Conservation (phyloP, 202 grass and related monocot genomes). For the Brachypodium distachyon region DNA sequence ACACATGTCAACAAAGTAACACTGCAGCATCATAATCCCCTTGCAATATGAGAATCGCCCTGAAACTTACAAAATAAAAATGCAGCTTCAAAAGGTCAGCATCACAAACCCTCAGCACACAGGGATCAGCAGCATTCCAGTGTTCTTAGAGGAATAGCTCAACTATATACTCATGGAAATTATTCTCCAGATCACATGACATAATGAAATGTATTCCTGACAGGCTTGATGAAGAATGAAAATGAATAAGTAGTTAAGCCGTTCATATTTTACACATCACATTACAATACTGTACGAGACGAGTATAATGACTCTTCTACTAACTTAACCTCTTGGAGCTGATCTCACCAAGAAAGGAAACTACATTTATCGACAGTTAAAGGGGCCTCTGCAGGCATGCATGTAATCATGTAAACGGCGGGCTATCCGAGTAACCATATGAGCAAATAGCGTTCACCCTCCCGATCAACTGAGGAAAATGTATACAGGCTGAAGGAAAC, state of each 20-base stretch:
- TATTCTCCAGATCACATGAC: neutral
- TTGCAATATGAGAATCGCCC: too few relatives aligned
- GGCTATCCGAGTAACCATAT: conserved; percentile 35
- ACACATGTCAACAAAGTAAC: too few relatives aligned
- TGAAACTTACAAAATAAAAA: too few relatives aligned
- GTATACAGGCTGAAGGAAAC: conserved; percentile 9
- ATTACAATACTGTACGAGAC: conserved; percentile 20
- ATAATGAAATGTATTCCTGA: neutral
- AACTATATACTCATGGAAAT: neutral
- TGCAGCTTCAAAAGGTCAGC: too few relatives aligned
- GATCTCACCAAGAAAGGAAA: neutral
- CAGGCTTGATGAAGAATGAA: neutral
- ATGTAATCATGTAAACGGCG: conserved; percentile 6
- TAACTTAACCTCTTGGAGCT: neutral
- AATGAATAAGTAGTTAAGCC: neutral
- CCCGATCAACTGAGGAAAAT: conserved; percentile 4
- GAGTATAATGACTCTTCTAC: conserved; percentile 5
- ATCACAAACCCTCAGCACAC: too few relatives aligned
- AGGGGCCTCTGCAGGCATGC: neutral
- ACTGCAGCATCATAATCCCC: too few relatives aligned
- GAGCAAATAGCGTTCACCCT: conserved; percentile 28
- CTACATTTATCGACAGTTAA: conserved; percentile 44
- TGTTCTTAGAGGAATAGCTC: too few relatives aligned
- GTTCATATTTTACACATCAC: conserved; percentile 11
- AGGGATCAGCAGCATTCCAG: too few relatives aligned